These are phyloP conservation scores for Angomonas ambiguus DNA, from an alignment of 208 protist species.

Conservation along the genomic window DNA sequence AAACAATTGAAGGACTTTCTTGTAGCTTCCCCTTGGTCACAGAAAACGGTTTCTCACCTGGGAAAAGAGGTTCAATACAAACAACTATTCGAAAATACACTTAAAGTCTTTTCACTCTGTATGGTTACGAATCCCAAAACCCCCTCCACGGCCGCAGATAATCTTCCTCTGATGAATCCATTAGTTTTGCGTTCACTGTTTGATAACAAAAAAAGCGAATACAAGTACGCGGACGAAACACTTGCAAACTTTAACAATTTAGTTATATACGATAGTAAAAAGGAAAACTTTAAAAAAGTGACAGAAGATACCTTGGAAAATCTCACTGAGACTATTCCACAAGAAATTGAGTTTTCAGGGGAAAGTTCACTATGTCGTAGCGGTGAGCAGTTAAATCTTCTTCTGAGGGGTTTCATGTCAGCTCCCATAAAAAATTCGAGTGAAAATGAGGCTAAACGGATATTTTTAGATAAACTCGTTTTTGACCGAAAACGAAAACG, in stretches of 20 bases:
- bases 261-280: not conserved
- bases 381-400: slow-evolving; percentile 62
- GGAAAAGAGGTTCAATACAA: not conserved
- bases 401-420: slow-evolving; percentile 54
- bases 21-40: not conserved
- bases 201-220: not conserved
- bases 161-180: not conserved
- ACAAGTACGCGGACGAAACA: not conserved
- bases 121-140: not conserved
- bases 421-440: slow-evolving; percentile 6
- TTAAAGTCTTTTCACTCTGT: not conserved
- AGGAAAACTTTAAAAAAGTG: not conserved
- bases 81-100: not conserved
- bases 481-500: slow-evolving; percentile 48
- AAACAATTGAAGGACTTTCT: not conserved
- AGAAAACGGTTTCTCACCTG: not conserved
- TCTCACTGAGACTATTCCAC: slow-evolving; percentile 40
- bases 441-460: not conserved
- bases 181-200: not conserved
- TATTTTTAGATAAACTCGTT: slow-evolving; percentile 15
- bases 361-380: slow-evolving; percentile 60
- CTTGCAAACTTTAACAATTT: not conserved
- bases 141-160: not conserved
- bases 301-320: slow-evolving; percentile 18
- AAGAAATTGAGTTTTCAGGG: slow-evolving; percentile 53